These are phyloP conservation scores for Ophiostoma populinum DNA, from an alignment of 2,329 filamentous ascomycete species.

Conservation along the genomic window DNA sequence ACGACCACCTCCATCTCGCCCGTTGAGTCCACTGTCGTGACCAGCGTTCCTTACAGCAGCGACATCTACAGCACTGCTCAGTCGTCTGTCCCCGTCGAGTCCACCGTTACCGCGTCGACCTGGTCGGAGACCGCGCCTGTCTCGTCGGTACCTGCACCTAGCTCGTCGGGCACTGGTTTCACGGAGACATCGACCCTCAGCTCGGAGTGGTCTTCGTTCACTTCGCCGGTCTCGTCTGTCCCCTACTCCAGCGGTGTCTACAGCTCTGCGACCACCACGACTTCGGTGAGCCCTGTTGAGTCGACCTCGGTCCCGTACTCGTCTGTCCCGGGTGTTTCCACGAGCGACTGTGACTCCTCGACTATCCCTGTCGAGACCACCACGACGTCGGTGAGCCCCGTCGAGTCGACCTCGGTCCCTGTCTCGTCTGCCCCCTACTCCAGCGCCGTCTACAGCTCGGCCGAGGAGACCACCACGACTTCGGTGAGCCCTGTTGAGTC, in stretches of 20 bases:
- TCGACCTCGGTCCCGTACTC: not conserved
- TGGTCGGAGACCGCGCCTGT: too few relatives aligned
- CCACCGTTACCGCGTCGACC: too few relatives aligned
- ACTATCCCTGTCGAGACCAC: too few relatives aligned
- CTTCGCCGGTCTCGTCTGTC: not conserved
- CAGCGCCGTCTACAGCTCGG: not conserved
- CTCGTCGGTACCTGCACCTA: too few relatives aligned
- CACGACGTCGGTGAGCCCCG: too few relatives aligned
- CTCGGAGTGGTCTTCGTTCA: not conserved
- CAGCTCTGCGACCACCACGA: not conserved
- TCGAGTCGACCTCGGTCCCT: not conserved
- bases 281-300: not conserved
- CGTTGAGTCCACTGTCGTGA: not conserved
- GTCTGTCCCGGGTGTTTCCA: not conserved
- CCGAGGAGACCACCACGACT: too few relatives aligned
- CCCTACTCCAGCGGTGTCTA: not conserved
- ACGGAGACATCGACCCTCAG: not conserved
- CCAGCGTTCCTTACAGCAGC: not conserved
- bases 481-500: too few relatives aligned
- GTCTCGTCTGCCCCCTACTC: not conserved
- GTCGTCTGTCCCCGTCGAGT: too few relatives aligned
- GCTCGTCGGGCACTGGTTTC: too few relatives aligned
- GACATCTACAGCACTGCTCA: not conserved
- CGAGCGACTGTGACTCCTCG: not conserved
- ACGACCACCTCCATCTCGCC: not conserved